Percentiles rank a stretch among this genome's conserved stretches.
phyloP scores from a whole-genome alignment of 2,329 filamentous ascomycete genomes.

The Fusarium musae region DNA sequence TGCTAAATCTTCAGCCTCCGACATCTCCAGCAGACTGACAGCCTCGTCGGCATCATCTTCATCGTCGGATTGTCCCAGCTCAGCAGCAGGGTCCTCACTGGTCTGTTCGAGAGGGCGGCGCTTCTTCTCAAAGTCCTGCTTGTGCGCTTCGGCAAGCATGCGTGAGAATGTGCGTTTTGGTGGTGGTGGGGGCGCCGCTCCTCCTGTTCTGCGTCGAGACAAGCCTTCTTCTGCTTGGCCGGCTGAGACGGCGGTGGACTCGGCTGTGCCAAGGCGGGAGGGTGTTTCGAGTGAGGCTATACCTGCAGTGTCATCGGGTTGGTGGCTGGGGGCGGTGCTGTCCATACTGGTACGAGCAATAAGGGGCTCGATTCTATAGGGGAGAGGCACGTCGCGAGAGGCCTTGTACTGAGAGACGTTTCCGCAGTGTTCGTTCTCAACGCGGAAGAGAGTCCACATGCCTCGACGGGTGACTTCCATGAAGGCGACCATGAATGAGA shows the following conservation, averaged over 20 bases:
- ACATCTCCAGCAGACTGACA: slow-evolving; percentile 44
- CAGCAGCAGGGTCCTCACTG: slow-evolving; percentile 37
- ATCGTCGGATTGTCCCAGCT: slow-evolving; percentile 48
- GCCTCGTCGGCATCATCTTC: slow-evolving; percentile 47
- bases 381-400: slow-evolving; percentile 85
- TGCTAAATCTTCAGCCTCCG: slow-evolving; percentile 41
- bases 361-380: slow-evolving; percentile 73
- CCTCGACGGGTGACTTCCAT: slow-evolving; percentile 86
- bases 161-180: slow-evolving; percentile 57
- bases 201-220: slow-evolving; percentile 49
- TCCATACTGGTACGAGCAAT: slow-evolving; percentile 56
- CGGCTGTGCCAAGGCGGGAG: slow-evolving; percentile 31
- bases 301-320: neutral
- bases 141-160: slow-evolving; percentile 86
- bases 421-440: slow-evolving; percentile 97
- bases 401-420: slow-evolving; percentile 93
- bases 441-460: slow-evolving; percentile 91
- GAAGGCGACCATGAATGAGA: slow-evolving; percentile 82
- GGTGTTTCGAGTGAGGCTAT: slow-evolving; percentile 11
- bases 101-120: slow-evolving; percentile 53
- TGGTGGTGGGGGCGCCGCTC: slow-evolving; percentile 46
- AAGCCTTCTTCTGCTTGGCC: slow-evolving; percentile 36
- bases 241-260: slow-evolving; percentile 30
- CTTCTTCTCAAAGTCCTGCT: slow-evolving; percentile 90
- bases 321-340: slow-evolving; percentile 24